Base-by-base conservation (phyloP, 805 yeast genomes). In the Starmerella khaoyaiensis region DNA sequence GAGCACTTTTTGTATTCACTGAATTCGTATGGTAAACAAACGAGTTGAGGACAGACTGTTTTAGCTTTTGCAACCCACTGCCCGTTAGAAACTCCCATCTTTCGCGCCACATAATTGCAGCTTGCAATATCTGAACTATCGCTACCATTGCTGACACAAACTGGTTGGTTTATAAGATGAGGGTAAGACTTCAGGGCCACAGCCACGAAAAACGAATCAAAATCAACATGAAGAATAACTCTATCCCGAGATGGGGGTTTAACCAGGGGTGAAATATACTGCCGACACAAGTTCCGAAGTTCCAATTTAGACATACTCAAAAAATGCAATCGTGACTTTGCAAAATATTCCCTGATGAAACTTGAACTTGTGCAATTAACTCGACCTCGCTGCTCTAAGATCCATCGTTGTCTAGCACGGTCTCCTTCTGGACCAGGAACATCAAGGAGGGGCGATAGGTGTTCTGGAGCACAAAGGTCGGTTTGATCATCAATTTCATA, bases 201-300 rank as follows among this genome's bases (percentile, higher is more conserved):
- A 0, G 93, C 69, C 2, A 86, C 96, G 59, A 87, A 87, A 51
- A 90, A 87, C 46, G 94, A 83, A 56, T 87, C 98, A 56, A 84
- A 87, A 55, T 87, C 98, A 23, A 87, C 67, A 55, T 87, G 96
- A 37, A 86, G 54, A 8, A 86, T 69, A 1, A 68, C 21, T 16
- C 28, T 41, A 2, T 31, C 40, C 9, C 12, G n/a, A 24, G 23
- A 36, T 2, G 6, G 14, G n/a, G 8, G 24, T 4, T 6, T 11
- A 6, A 24, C 58, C 3, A 63, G 55, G 27, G 78, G 28, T 12
- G 28, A 3, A 23, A 22, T 19, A 28, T 36, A 40, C 5, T 5
- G 15, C 11, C 44, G 63, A 51, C 79, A 81, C 21, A 69, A 69
- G 2, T 71, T 62, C 33, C 81, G 64, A 18, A 90, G 59, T 27